Evolutionary conservation across 2,329 filamentous ascomycete species (phyloP), one percentile per base, ranked within the genome.

Genomic region (Alternaria viburni): DNA sequence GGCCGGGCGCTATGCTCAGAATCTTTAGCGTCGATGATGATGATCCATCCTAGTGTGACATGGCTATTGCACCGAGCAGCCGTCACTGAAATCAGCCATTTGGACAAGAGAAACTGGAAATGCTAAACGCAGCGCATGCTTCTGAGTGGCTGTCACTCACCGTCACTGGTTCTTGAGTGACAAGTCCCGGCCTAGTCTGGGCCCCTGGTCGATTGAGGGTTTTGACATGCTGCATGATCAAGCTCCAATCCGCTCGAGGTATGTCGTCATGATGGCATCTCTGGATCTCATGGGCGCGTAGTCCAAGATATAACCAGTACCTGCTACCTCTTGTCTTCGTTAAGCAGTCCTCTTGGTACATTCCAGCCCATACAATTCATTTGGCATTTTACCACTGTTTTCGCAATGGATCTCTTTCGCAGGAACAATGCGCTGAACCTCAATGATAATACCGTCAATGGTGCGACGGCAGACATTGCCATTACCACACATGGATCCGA

Each of bases 401-500:
- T 32, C 50, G 61, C 26, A 17, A 67, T 68, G 64, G 45, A 57
- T 28, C 30, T 66, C 19, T 17, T 44, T 28, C 59, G 54, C 26
- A 66, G 64, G 46, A 77, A 76, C 57, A 63, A 74, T 28, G 73
- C 71, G 12, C 41, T 77, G 10, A 15, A 57, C 11, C n/a, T 67
- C 30, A 77, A 77, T 45, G 54, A 69, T 65, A 81, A 81, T 62
- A 81, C 81, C 13, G 82, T 83, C 61, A 84, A 83, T 64, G 85
- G 84, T 64, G 62, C 54, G 8, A 74, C 69, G 3, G 84, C 84
- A 15, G 82, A 89, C 71, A 85, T 90, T 44, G 81, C 81, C 66
- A 88, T 90, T 70, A 89, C 87, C 11, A 80, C 77, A 17, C 86
- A 79, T 71, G 89, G 87, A 13, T 89, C 87, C 1, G 83, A 89